Evolutionary conservation across 2,329 filamentous ascomycete species (phyloP), one percentile per base, ranked within the genome.

Genomic region (Aspergillus jensenii): DNA sequence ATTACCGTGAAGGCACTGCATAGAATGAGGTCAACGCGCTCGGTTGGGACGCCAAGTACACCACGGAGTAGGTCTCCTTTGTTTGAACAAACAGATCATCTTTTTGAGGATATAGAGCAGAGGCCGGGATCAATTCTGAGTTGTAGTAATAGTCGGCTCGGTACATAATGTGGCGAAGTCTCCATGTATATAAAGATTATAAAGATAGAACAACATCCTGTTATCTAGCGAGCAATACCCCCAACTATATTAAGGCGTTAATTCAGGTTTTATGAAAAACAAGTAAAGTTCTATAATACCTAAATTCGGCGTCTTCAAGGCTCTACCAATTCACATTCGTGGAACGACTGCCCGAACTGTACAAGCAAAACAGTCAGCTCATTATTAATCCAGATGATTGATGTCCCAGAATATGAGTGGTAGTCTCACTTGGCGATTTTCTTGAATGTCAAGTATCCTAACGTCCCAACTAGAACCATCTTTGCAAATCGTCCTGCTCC

Each of bases 1-100:
- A 81, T 86, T 56, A 74, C 74, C 4, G 66, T 69, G 4, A 65
- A 68, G 33, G 72, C 75, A 3, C 61, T 78, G 40, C 70, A 69
- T 15, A 66, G 74, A 9, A 71, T 79, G 65, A 61, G 70, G 50
- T 65, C 75, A 6, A 67, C 67, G 3, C 71, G 69, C 37, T 69
- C 73, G 2, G 64, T 74, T 11, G 67, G 66, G n/a, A 65, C 60
- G 6, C 66, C 27, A 31, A 8, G 65, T 46, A 58, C 51, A 7
- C 60, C 67, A 7, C 63, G 62, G 25, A 61, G 63, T 37, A 52
- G 57, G 37, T 65, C 65, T 11, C 62, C 65, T 12, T 47, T 64
- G 33, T 58, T 64, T 44, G 66, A 63, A 46, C 49, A 54, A 8
- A 56, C 56, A 47, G 60, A 61, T 19, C 52, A 57, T 46, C 56